Base-by-base conservation (phyloP, 2,329 filamentous ascomycete species). In the Lachnellula suecica region DNA sequence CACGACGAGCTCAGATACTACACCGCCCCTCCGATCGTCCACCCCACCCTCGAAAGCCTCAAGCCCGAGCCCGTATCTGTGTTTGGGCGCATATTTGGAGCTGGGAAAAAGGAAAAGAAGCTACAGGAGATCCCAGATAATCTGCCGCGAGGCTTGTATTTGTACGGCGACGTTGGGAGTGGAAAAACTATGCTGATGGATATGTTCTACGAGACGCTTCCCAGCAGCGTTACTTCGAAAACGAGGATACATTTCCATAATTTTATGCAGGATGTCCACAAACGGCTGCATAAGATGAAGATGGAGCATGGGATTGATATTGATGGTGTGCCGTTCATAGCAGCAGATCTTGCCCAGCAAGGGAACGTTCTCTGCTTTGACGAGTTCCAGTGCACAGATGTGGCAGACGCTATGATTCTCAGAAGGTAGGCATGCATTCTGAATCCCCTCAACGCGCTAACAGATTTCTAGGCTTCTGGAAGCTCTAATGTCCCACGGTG, bases 131-230 rank as follows among this genome's bases (percentile, higher is more conserved):
- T 95, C 20, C 85, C 91, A 1, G 71, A 79, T n/a, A 79, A 87
- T 58, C 76, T 97, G 1, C 94, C 94, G 0, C 88, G 90, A 60
- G 94, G 94, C 0, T 73, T 99, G 27, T 99, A 99, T 71, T 87
- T 99, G 70, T 97, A 89, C 66, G 94, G 94, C 53, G 94, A 99
- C 69, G 94, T 99, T 2, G 94, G 94, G 37, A 95, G 91, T 64
- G 94, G 94, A 57, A 99, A 99, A 79, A 99, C 94, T 2, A 99
- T 99, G 94, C 78, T 99, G 67, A 99, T 99, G 94, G 93, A 99
- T 68, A 77, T 99, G 45, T 97, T 97, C 71, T 96, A 92, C 74
- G 92, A 97, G 59, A 97, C 93, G 0, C 76, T 97, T 20, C 94
- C 94, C 0, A 70, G 76, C 15, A 87, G 87, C 54, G 91, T 97